A percentile compares a stretch with the other conserved stretches of the same genome.
These are phyloP conservation scores for Trichophyton mentagrophytes DNA, from an alignment of 2,329 filamentous ascomycete genomes.

Conservation along the genomic window DNA sequence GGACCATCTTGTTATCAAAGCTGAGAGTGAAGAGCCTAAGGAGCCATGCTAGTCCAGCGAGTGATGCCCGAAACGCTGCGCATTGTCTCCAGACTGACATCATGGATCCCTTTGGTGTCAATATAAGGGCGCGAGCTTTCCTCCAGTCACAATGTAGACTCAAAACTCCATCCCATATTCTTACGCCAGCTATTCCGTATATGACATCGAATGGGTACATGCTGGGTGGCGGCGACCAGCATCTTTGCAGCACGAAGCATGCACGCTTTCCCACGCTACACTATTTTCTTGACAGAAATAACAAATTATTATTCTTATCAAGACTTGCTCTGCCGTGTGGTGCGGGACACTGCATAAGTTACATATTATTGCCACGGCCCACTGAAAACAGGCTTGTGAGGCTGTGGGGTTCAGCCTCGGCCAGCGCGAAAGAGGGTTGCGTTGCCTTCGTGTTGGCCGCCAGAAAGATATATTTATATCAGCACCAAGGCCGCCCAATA, in stretches of 20 bases:
- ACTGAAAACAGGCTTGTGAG: background rate
- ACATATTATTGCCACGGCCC: background rate
- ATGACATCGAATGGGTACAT: background rate
- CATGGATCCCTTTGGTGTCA: background rate
- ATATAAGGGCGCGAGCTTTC: background rate
- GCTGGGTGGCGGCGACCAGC: background rate
- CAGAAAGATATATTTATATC: background rate
- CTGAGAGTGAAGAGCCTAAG: background rate
- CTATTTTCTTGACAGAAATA: background rate
- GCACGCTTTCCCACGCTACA: background rate
- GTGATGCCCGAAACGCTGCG: background rate
- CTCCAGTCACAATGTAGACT: background rate
- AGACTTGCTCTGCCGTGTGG: background rate
- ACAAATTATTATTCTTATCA: background rate
- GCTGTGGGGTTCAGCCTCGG: conserved; percentile 2
- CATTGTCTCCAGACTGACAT: background rate
- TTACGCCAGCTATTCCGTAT: background rate
- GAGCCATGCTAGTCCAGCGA: background rate
- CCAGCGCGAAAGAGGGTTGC: background rate
- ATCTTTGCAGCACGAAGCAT: background rate
- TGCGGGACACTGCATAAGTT: background rate
- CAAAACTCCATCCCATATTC: no score
- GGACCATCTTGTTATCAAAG: background rate
- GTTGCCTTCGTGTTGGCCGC: background rate
- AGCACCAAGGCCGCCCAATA: no score